A percentile compares a stretch with the other conserved stretches of the same genome.
These are phyloP conservation scores for Apiospora malaysiana DNA, from an alignment of 2,329 filamentous ascomycete species.

Conservation along the genomic window DNA sequence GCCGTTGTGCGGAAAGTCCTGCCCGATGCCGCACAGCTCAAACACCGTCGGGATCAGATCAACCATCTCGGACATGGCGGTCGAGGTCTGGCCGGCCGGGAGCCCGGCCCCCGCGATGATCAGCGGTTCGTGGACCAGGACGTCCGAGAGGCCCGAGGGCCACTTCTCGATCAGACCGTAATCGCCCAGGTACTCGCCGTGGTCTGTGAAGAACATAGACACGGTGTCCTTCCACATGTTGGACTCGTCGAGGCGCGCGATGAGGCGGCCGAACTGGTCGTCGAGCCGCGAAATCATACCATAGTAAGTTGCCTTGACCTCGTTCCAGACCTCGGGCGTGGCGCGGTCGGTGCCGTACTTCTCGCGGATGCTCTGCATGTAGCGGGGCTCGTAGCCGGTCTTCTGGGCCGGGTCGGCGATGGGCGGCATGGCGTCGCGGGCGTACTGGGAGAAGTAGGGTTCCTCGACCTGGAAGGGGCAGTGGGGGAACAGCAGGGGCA, in stretches of 20 bases:
- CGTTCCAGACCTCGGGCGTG: constrained; percentile 42
- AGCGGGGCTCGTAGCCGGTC: constrained; percentile 50
- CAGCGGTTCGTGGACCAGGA: constrained; percentile 49
- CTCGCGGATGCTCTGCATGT: constrained; percentile 46
- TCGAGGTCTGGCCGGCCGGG: neutral
- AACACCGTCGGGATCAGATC: constrained; percentile 52
- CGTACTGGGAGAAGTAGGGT: constrained; percentile 54
- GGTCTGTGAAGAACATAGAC: constrained; percentile 52
- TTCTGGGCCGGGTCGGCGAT: constrained; percentile 29
- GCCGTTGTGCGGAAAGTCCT: constrained; percentile 49
- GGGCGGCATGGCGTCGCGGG: constrained; percentile 38
- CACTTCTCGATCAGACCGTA: constrained; percentile 56
- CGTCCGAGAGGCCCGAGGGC: constrained; percentile 50
- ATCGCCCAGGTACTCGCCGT: constrained; percentile 55
- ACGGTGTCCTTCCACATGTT: constrained; percentile 46
- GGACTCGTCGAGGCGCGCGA: constrained; percentile 41
- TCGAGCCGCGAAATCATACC: constrained; percentile 51
- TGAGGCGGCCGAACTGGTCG: constrained; percentile 50
- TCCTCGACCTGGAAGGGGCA: constrained; percentile 55
- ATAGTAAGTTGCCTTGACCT: constrained; percentile 52
- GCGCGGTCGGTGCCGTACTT: constrained; percentile 46
- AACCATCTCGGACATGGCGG: constrained; percentile 18
- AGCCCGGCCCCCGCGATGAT: constrained; percentile 42
- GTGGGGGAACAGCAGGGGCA: constrained; percentile 51
- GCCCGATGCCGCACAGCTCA: constrained; percentile 44